Base-by-base conservation (phyloP, 257 asterid species). In the Fraxinus excelsior region DNA sequence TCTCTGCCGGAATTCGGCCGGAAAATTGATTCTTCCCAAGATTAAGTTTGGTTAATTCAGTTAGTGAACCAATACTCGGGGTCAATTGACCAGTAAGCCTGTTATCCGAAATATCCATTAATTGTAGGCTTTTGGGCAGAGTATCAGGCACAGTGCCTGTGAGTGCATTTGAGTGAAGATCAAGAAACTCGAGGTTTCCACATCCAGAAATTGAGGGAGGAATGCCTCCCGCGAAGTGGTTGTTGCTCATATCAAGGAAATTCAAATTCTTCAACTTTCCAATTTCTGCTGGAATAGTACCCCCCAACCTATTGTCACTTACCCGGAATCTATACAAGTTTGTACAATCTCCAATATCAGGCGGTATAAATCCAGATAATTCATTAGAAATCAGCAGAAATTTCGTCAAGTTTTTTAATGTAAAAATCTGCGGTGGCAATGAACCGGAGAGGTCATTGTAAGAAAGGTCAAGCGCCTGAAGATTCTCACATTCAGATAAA, bases 401-500 rank as follows among this genome's bases (percentile, higher is more conserved):
- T 56, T 96, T 93, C 8, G 99, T 91, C 31, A 96, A 78, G 76
- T 96, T 96, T 23, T 79, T 80, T 82, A 93, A 76, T 7, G 73
- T 72, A 77, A 95, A 95, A n/a, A 95, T 82, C 79, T 80, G 83
- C 26, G 65, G 82, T 0, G 98, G 98, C n/a, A 95, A 86, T 13
- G 91, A 35, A 19, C 99, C 99, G 64, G 79, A 89, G 13, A 95
- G 90, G 77, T 80, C 83, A 81, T 95, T 95, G 84, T 91, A 92
- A 14, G 99, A 95, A 72, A 95, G 91, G 82, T 95, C 99, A 80
- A 95, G 83, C 66, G 97, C 97, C 74, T 93, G 93, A 28, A 95
- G 97, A 81, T 85, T 85, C 76, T 53, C 84, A 79, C 98, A 91
- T 65, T 77, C 80, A 9, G 91, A 88, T 32, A 95, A 83, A 58